Percentiles rank a stretch among this genome's conserved stretches.
phyloP scores from a whole-genome alignment of 805 yeast species.

The Wickerhamiella spandovensis region DNA sequence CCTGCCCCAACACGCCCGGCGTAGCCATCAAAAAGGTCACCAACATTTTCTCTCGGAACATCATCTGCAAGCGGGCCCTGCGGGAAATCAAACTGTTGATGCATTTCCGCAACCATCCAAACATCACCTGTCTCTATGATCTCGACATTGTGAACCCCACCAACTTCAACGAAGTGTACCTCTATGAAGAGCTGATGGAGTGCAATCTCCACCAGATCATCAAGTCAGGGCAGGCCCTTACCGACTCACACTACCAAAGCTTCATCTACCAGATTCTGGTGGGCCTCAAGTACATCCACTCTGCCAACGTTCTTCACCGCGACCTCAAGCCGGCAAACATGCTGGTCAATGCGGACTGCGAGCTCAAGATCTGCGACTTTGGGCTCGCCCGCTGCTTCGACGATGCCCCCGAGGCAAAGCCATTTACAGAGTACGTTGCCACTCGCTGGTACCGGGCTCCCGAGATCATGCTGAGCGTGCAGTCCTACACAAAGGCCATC shows the following conservation, averaged over 20 bases:
- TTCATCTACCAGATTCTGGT: constrained; percentile 83
- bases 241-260: constrained; percentile 90
- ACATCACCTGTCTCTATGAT: constrained; percentile 89
- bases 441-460: constrained; percentile 98
- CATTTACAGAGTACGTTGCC: constrained; percentile 95
- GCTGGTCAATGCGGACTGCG: constrained; percentile 82
- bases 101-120: constrained; percentile 92
- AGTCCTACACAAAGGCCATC: constrained; percentile 85
- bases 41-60: constrained; percentile 81
- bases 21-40: constrained; percentile 96
- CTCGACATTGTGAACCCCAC: constrained; percentile 74
- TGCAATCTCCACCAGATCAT: constrained; percentile 98
- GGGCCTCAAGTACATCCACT: constrained; percentile 81
- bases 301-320: constrained; percentile 88
- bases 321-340: constrained; percentile 86
- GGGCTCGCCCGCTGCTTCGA: constrained; percentile 68
- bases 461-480: constrained; percentile 90
- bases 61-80: constrained; percentile 80
- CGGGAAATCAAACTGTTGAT: constrained; percentile 81
- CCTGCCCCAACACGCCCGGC: constrained; percentile 50
- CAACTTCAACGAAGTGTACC: constrained; percentile 77
- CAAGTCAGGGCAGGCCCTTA: constrained; percentile 72
- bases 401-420: constrained; percentile 28
- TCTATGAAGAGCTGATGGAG: constrained; percentile 96
- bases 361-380: constrained; percentile 85